These are phyloP conservation scores for Aspergillus tanneri DNA, from an alignment of 2,329 filamentous ascomycete genomes.

Conservation along the genomic window DNA sequence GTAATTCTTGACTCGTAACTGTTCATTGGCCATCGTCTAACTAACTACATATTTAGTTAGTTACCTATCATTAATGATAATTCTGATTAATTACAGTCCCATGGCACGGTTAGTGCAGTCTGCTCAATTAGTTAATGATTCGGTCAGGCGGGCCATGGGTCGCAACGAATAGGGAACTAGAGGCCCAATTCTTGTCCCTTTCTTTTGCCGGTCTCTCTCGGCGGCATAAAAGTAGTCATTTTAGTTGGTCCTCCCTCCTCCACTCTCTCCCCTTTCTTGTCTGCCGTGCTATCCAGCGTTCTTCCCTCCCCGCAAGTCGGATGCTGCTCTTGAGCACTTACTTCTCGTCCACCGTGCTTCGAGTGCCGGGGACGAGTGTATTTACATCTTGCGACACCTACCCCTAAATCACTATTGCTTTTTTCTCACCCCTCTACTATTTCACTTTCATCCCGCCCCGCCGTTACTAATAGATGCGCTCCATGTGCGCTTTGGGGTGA, in stretches of 20 bases:
- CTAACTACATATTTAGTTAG: too few relatives aligned
- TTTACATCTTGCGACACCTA: slow-evolving; percentile 16
- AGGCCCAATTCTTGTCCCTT: slow-evolving; percentile 15
- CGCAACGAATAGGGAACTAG: slow-evolving; percentile 13
- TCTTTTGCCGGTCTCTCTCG: neutral
- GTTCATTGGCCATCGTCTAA: too few relatives aligned
- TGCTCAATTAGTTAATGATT: slow-evolving; percentile 14
- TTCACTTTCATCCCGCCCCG: neutral
- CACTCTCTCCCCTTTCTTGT: slow-evolving; percentile 9
- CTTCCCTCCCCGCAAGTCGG: slow-evolving; percentile 23
- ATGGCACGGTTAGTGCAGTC: slow-evolving; percentile 4
- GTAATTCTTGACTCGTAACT: neutral
- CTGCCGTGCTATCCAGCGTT: slow-evolving; percentile 7
- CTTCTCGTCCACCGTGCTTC: slow-evolving; percentile 33
- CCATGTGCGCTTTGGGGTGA: slow-evolving; percentile 13
- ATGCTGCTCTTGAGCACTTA: slow-evolving; percentile 31
- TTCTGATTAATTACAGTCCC: neutral
- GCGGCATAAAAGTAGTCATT: neutral
- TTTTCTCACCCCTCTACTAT: slow-evolving; percentile 5
- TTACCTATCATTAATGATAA: neutral
- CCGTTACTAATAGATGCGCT: slow-evolving; percentile 10
- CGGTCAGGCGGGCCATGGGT: slow-evolving; percentile 23
- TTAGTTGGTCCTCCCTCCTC: neutral
- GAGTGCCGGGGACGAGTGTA: slow-evolving; percentile 34
- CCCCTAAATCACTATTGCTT: slow-evolving; percentile 5